Percentiles rank a stretch among this genome's conserved stretches.
These are phyloP conservation scores for Vinca major DNA, from an alignment of 305 asterid genomes.

Conservation along the genomic window DNA sequence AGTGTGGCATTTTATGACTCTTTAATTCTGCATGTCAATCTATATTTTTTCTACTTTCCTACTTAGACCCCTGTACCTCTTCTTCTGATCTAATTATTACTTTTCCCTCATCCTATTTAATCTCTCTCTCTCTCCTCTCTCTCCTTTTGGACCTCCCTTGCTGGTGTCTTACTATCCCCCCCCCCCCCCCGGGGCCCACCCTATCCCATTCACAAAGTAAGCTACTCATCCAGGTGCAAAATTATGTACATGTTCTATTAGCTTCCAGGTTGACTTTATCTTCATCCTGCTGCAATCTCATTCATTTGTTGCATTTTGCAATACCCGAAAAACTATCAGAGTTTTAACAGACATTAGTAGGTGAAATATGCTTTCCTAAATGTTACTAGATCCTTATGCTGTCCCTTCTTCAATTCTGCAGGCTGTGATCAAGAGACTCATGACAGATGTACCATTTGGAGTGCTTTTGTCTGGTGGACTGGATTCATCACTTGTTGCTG, in stretches of 20 bases:
- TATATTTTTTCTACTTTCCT: not conserved
- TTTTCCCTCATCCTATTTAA: not conserved
- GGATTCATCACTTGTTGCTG: conserved; percentile 98
- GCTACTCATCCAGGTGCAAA: not conserved
- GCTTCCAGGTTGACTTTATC: not conserved
- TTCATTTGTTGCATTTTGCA: not conserved
- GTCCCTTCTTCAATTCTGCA: conserved; percentile 26
- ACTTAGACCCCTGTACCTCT: not conserved
- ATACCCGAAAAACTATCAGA: not conserved
- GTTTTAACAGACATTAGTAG: not conserved
- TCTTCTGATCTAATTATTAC: not conserved
- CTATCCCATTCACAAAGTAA: too few species aligned
- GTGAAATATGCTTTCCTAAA: too few species aligned
- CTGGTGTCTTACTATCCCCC: not conserved
- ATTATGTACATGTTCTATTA: conserved; percentile 1
- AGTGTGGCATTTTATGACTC: not conserved
- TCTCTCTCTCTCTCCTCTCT: too few species aligned
- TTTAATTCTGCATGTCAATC: not conserved
- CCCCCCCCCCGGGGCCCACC: not conserved
- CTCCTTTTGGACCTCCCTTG: too few species aligned
- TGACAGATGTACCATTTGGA: conserved; percentile 99
- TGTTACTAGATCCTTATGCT: conserved; percentile 2
- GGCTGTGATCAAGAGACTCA: conserved; percentile 94
- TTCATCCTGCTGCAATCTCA: not conserved
- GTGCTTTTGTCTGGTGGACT: conserved; percentile 98